Percentiles rank a stretch among this genome's conserved stretches.
Conservation (phyloP, 305 asterid species). For the Stenogyne calaminthoides region DNA sequence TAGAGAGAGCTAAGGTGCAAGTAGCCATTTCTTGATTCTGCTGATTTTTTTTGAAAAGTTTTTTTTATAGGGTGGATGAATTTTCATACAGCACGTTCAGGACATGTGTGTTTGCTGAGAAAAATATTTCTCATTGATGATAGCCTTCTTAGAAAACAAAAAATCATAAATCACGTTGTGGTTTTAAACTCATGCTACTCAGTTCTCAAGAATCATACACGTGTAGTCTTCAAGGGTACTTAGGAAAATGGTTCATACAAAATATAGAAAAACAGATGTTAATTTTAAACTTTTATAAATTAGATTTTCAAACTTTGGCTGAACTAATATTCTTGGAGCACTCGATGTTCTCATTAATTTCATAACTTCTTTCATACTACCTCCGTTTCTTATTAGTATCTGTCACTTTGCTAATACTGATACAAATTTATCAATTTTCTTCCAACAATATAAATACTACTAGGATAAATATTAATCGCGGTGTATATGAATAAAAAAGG, state of each 20-base stretch:
- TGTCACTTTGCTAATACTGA: no score
- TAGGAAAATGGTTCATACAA: not conserved
- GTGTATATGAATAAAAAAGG: no score
- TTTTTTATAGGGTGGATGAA: not conserved
- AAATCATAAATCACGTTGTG: slow-evolving; percentile 18
- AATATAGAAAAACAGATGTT: not conserved
- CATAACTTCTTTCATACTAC: no score
- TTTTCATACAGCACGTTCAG: not conserved
- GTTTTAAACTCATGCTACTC: slow-evolving; percentile 22
- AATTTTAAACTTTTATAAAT: no score
- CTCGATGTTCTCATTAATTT: no score
- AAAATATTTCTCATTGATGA: not conserved
- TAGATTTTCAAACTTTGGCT: not conserved
- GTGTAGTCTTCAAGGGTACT: not conserved
- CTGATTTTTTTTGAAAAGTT: not conserved
- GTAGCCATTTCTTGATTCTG: slow-evolving; percentile 42
- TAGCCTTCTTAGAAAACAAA: not conserved
- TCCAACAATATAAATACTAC: no score
- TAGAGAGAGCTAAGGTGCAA: slow-evolving; percentile 46
- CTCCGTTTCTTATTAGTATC: no score
- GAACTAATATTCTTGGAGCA: not conserved
- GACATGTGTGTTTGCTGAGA: not conserved
- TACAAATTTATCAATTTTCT: no score
- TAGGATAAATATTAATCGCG: no score
- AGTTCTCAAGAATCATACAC: no score